Conservation (phyloP, 176 grass and related monocot species). For the Avena atlantica region DNA sequence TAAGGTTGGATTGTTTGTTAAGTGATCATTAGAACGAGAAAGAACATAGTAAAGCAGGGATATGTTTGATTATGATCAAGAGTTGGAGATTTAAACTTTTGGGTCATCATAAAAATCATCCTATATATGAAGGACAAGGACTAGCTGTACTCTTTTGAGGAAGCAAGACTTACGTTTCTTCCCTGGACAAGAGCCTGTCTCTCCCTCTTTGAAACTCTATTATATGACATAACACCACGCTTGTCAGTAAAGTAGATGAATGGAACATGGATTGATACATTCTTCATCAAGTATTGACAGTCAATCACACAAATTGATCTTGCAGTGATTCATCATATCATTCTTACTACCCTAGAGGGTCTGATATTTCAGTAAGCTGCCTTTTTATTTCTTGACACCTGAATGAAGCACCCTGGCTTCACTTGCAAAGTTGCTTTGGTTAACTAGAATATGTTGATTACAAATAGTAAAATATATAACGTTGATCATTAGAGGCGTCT, state of each 20-base stretch:
- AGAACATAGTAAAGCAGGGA: background rate
- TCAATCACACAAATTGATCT: background rate
- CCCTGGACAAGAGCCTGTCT: background rate
- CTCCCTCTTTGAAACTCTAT: background rate
- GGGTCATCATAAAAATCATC: background rate
- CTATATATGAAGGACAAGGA: background rate
- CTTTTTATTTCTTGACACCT: background rate
- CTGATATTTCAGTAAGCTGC: background rate
- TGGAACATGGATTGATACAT: background rate
- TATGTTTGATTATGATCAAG: background rate
- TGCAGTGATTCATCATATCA: background rate
- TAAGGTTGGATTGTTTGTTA: background rate
- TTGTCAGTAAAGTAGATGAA: background rate
- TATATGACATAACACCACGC: background rate
- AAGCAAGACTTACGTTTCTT: no score
- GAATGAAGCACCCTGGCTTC: background rate
- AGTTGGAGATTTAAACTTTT: background rate
- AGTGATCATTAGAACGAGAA: background rate
- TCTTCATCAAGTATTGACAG: background rate
- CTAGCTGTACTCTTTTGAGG: background rate
- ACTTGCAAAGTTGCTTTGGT: conserved; percentile 5
- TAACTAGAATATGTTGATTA: background rate
- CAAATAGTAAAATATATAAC: background rate
- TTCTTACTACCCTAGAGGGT: background rate
- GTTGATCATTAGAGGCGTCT: background rate